A percentile compares a stretch with the other conserved stretches of the same genome.
Evolutionary conservation across 2,329 filamentous ascomycete genomes (phyloP).

Genomic region (Zymoseptoria tritici): DNA sequence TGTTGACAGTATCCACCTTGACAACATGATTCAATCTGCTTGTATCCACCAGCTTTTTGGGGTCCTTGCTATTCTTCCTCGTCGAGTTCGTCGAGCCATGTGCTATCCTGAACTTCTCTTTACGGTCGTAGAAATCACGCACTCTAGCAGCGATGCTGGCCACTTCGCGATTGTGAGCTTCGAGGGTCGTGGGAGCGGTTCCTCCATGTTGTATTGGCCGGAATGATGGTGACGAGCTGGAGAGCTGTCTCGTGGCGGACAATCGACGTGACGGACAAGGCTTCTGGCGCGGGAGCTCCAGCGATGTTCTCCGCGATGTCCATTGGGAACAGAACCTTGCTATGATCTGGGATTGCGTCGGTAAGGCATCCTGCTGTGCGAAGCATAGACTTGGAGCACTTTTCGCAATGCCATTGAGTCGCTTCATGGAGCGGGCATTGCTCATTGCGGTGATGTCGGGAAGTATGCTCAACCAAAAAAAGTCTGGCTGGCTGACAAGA

Average conservation of each 20-base stretch:
- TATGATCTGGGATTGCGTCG: neutral
- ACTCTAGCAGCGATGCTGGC: slow-evolving; percentile 41
- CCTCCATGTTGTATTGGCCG: slow-evolving; percentile 5
- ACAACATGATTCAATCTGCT: slow-evolving; percentile 57
- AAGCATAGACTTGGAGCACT: neutral
- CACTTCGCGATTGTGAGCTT: slow-evolving; percentile 30
- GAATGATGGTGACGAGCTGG: neutral
- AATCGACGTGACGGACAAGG: neutral
- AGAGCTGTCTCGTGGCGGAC: neutral
- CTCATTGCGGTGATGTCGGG: neutral
- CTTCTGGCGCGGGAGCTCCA: neutral
- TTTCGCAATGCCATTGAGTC: neutral
- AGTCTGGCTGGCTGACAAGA: no score
- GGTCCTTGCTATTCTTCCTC: slow-evolving; percentile 40
- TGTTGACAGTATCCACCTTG: slow-evolving; percentile 45
- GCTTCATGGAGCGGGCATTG: neutral
- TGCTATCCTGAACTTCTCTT: slow-evolving; percentile 62
- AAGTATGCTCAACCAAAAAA: no score
- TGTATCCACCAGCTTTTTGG: slow-evolving; percentile 53
- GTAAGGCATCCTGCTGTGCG: neutral
- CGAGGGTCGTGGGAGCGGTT: slow-evolving; percentile 15
- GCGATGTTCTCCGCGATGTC: neutral
- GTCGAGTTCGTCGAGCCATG: slow-evolving; percentile 74
- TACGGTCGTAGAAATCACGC: slow-evolving; percentile 43
- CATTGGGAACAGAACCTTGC: neutral